Conservation (phyloP, 768 basidiomycete species). For the Pisolithus orientalis region DNA sequence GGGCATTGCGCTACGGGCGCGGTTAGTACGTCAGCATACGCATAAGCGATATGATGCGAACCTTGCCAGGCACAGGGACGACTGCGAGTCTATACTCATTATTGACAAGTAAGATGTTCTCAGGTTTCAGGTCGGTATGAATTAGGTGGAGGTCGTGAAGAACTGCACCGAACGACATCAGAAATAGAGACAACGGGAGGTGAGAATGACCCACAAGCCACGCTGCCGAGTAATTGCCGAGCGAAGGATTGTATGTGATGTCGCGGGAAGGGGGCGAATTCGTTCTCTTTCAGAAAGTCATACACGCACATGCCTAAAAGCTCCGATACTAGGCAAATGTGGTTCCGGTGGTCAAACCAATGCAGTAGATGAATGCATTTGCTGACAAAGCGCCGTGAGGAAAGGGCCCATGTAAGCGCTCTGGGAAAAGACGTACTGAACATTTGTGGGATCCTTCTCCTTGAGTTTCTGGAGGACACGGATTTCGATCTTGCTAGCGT, state of each 20-base stretch:
- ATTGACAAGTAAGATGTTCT: constrained; percentile 92
- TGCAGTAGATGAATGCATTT: constrained; percentile 96
- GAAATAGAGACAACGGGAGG: constrained; percentile 1
- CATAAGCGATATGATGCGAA: constrained; percentile 18
- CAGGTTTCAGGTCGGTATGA: constrained; percentile 98
- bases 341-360: constrained; percentile 96
- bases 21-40: constrained; percentile 7
- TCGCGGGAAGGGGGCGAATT: constrained; percentile 93
- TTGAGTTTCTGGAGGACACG: constrained; percentile 89
- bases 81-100: constrained; percentile 65
- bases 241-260: constrained; percentile 96
- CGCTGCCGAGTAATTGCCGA: constrained; percentile 82
- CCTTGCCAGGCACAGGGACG: constrained; percentile 63
- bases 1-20: constrained; percentile 50
- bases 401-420: constrained; percentile 8
- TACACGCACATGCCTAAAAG: constrained; percentile 96
- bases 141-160: constrained; percentile 86
- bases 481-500: constrained; percentile 97
- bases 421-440: constrained; percentile 56
- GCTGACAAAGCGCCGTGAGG: constrained; percentile 36
- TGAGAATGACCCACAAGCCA: constrained; percentile 68
- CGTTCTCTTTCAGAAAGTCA: constrained; percentile 97
- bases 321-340: constrained; percentile 95
- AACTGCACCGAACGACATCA: constrained; percentile 43
- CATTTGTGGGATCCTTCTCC: constrained; percentile 80